Evolutionary conservation across 2,329 filamentous ascomycete genomes (phyloP).

Genomic region (Aureobasidium namibiae): DNA sequence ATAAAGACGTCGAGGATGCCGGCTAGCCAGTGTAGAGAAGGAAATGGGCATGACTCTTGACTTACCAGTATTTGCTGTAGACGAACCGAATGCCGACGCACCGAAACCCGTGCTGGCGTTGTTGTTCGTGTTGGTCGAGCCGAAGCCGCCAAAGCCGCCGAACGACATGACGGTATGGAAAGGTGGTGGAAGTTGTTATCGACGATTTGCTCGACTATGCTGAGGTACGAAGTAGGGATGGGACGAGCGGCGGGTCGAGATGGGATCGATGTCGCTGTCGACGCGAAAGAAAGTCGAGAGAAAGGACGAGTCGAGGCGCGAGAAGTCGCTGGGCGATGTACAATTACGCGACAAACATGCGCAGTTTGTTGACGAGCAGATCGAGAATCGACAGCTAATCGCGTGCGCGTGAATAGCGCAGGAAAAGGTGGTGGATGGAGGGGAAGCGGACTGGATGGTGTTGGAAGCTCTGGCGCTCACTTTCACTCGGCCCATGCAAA

Average conservation of each 20-base stretch:
- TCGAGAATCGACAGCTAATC: neutral
- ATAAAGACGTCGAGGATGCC: neutral
- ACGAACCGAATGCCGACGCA: constrained; percentile 16
- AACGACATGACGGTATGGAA: constrained; percentile 14
- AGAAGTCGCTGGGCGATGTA: constrained; percentile 3
- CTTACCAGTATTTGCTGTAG: constrained; percentile 25
- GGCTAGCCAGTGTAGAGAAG: neutral
- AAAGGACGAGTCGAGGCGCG: neutral
- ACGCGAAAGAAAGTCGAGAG: constrained; percentile 10
- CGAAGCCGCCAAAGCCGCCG: constrained; percentile 44
- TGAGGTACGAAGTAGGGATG: neutral
- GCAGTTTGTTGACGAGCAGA: neutral
- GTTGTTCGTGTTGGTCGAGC: constrained; percentile 12
- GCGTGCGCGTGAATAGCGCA: neutral
- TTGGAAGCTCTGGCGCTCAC: neutral
- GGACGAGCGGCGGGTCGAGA: neutral
- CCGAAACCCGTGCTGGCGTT: constrained; percentile 16
- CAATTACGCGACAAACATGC: constrained; percentile 9
- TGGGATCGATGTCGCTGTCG: neutral
- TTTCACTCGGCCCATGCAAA: neutral
- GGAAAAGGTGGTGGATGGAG: neutral
- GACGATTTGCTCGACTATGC: neutral
- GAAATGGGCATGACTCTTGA: neutral
- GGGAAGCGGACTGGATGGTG: constrained; percentile 2
- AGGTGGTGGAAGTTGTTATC: neutral